These are phyloP conservation scores for Rhizopogon rudus DNA, from an alignment of 768 basidiomycete species.

Conservation along the genomic window DNA sequence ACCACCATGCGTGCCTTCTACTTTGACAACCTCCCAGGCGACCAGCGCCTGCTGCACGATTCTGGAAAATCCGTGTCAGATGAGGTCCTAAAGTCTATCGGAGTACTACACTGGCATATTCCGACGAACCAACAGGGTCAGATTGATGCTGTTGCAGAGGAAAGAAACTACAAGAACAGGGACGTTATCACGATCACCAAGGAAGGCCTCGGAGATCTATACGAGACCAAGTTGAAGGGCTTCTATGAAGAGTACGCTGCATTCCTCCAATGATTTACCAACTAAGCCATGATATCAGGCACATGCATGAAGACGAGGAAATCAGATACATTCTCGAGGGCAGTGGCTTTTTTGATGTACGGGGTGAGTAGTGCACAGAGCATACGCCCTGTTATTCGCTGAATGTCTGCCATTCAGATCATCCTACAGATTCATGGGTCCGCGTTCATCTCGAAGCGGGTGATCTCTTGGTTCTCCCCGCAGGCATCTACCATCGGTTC, in stretches of 20 bases:
- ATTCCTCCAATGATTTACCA: too few relatives aligned
- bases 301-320: slow-evolving; percentile 96
- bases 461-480: slow-evolving; percentile 83
- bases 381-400: background rate
- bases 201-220: slow-evolving; percentile 74
- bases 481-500: slow-evolving; percentile 94
- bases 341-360: slow-evolving; percentile 87
- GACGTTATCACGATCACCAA: slow-evolving; percentile 77
- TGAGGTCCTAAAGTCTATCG: slow-evolving; percentile 47
- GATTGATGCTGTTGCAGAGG: slow-evolving; percentile 57
- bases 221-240: slow-evolving; percentile 74
- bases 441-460: slow-evolving; percentile 70
- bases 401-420: slow-evolving; percentile 36
- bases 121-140: slow-evolving; percentile 48
- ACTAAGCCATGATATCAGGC: slow-evolving; percentile 36
- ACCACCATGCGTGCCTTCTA: slow-evolving; percentile 66
- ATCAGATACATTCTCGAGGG: slow-evolving; percentile 86
- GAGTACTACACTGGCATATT: slow-evolving; percentile 64
- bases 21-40: slow-evolving; percentile 68
- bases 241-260: slow-evolving; percentile 79
- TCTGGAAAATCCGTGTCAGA: slow-evolving; percentile 50
- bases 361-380: slow-evolving; percentile 46
- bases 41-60: slow-evolving; percentile 81
- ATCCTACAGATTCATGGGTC: slow-evolving; percentile 72
- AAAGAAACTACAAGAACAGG: slow-evolving; percentile 78